phyloP scores from a whole-genome alignment of 371 early-diverging fungal genomes.

The Blakeslea trispora region DNA sequence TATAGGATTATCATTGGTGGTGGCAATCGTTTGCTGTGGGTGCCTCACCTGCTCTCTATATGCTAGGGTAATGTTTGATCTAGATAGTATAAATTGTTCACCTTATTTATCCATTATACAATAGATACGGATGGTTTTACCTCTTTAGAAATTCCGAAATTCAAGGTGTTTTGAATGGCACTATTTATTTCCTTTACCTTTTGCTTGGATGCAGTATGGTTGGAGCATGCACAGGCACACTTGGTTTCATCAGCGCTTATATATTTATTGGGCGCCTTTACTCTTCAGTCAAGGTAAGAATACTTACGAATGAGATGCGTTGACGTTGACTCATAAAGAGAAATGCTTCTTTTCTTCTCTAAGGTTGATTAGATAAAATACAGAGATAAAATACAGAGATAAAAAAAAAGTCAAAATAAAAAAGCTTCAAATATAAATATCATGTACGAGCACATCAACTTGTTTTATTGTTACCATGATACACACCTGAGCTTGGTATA shows the following conservation, averaged over 20 bases:
- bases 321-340: too few species aligned
- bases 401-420: too few species aligned
- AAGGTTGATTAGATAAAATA: too few species aligned
- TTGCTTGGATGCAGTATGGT: constrained; percentile 36
- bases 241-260: constrained; percentile 44
- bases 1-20: constrained; percentile 53
- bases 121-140: constrained; percentile 41
- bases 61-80: constrained; percentile 26
- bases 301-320: too few species aligned
- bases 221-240: constrained; percentile 40
- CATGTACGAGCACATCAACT: too few species aligned
- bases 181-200: constrained; percentile 34
- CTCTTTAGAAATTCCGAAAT: constrained; percentile 27
- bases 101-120: too few species aligned
- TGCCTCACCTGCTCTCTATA: constrained; percentile 35
- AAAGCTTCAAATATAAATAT: too few species aligned
- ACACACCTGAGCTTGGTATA: too few species aligned
- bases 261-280: constrained; percentile 40
- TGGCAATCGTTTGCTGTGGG: constrained; percentile 47
- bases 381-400: too few species aligned
- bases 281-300: constrained; percentile 41
- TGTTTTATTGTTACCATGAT: too few species aligned
- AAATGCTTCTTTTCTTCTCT: too few species aligned
- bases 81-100: neutral
- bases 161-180: constrained; percentile 28